phyloP scores from a whole-genome alignment of 148 eudicot species.

The Euryodendron excelsum region DNA sequence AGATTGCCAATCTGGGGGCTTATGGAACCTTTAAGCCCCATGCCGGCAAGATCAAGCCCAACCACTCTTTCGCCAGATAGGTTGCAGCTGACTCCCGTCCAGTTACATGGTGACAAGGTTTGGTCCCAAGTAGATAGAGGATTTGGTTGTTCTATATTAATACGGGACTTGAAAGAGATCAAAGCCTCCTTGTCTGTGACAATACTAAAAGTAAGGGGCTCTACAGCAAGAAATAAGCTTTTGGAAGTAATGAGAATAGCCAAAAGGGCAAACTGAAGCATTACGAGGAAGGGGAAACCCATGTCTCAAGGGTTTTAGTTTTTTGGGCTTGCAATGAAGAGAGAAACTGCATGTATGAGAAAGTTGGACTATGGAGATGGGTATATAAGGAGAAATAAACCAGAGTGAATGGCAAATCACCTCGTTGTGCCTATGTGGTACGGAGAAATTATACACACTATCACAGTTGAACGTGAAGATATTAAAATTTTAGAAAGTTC shows the following conservation, averaged over 20 bases:
- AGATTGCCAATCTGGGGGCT: conserved; percentile 38
- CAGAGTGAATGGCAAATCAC: no score
- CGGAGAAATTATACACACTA: no score
- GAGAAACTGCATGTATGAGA: background rate
- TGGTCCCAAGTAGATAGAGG: conserved; percentile 35
- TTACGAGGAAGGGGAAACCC: background rate
- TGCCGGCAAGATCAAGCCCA: conserved; percentile 30
- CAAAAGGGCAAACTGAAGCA: background rate
- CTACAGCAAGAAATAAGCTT: background rate
- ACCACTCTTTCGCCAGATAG: conserved; percentile 24
- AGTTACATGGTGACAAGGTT: conserved; percentile 33
- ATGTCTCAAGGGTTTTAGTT: background rate
- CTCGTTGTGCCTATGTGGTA: no score
- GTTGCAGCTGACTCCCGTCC: conserved; percentile 32
- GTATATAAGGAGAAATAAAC: background rate
- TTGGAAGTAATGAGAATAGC: background rate
- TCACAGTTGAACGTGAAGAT: no score
- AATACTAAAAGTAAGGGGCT: background rate
- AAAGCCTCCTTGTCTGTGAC: conserved; percentile 32
- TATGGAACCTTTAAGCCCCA: conserved; percentile 24
- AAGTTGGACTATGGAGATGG: background rate
- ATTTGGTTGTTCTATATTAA: conserved; percentile 18
- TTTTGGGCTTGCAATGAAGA: background rate
- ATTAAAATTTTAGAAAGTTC: no score
- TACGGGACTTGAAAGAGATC: conserved; percentile 25